These are phyloP conservation scores for Bertia moriformis DNA, from an alignment of 2,329 filamentous ascomycete genomes.

Conservation along the genomic window DNA sequence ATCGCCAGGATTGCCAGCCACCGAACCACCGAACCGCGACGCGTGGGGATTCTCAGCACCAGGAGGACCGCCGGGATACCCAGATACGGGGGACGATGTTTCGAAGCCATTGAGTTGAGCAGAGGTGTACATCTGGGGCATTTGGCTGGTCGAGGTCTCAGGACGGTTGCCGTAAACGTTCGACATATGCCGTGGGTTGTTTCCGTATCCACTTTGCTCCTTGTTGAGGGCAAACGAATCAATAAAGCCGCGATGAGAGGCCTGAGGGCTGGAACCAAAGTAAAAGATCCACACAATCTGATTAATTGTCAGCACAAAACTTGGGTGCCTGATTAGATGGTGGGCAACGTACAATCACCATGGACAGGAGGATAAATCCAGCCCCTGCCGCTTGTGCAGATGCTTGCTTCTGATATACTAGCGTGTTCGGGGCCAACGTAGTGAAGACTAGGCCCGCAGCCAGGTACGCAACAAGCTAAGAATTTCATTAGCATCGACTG, in stretches of 20 bases:
- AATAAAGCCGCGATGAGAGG: constrained; percentile 74
- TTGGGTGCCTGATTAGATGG: too few species aligned
- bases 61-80: constrained; percentile 11
- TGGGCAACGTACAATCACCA: constrained; percentile 61
- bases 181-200: constrained; percentile 61
- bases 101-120: constrained; percentile 91
- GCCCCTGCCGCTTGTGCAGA: constrained; percentile 76
- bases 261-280: constrained; percentile 83
- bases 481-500: not conserved
- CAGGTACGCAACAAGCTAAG: constrained; percentile 66
- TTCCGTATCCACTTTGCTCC: constrained; percentile 36
- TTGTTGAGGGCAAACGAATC: constrained; percentile 93
- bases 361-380: constrained; percentile 84
- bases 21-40: constrained; percentile 6
- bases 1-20: constrained; percentile 14
- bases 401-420: constrained; percentile 64
- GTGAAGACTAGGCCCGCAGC: constrained; percentile 71
- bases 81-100: constrained; percentile 74
- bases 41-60: constrained; percentile 15
- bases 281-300: constrained; percentile 98
- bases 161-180: constrained; percentile 58
- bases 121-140: constrained; percentile 95
- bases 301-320: too few species aligned
- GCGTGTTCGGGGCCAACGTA: constrained; percentile 70
- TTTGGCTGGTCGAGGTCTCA: constrained; percentile 66